Base-by-base conservation (phyloP, 1,284 basidiomycete species). In the Irpex lacteus region DNA sequence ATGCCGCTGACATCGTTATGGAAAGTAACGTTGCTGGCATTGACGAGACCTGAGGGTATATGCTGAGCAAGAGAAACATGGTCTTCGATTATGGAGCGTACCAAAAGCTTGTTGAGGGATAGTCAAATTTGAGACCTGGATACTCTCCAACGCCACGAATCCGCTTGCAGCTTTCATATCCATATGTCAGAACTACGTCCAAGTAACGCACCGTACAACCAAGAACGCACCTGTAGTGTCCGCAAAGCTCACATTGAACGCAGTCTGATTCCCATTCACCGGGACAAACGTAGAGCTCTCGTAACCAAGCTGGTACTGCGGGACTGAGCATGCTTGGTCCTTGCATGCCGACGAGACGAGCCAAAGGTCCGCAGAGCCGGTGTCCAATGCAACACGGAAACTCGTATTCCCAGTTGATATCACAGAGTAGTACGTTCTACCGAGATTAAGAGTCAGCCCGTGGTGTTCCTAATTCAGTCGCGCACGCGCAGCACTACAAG, bases 311-410 rank as follows among this genome's bases (percentile, higher is more conserved):
- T 89, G 90, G 73, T 91, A 93, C 63, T 78, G 79, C 15, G 91
- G 91, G 15, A 87, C 76, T 53, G 77, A 77, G 72, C 91, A 93
- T 0, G 79, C 69, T 13, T 71, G 71, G 5, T 84, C 80, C n/a
- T 73, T 73, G 74, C 91, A 92, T 5, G 72, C 79, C 3, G 89
- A 86, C 26, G 90, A 89, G 56, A 85, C 71, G 15, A 92, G 69
- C 90, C 90, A 93, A 18, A 89, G 72, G 73, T 91, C 89, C 9
- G 90, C 82, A 3, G 91, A 92, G n/a, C 81, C 91, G 0, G 91
- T 92, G 73, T 92, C 90, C 50, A 92, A 75, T 0, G 84, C 83
- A n/a, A 88, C 83, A 15, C 89, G 86, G 68, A 91, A 89, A 69
- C 75, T 84, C 66, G 90, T 83, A 64, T 80, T 77, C 49, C 90